Conservation (phyloP, 2,329 filamentous ascomycete genomes). For the Simplicillium aogashimaense region DNA sequence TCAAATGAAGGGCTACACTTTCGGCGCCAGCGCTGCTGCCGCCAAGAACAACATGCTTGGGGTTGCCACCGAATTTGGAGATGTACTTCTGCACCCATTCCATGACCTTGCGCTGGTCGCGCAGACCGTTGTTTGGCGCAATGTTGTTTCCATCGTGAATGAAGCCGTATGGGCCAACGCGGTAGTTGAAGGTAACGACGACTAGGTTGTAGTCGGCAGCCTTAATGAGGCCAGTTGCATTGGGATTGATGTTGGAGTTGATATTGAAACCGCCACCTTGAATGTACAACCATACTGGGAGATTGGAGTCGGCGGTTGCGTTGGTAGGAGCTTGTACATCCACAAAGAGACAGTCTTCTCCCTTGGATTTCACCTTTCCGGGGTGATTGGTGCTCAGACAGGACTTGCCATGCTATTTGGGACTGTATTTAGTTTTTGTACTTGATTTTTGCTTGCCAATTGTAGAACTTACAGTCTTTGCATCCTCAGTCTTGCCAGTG, state of each 20-base stretch:
- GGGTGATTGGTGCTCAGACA: not conserved
- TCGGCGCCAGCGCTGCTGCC: conserved; percentile 49
- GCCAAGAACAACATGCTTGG: conserved; percentile 51
- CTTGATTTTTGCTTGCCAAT: not conserved
- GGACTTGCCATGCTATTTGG: conserved; percentile 1
- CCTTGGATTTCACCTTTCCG: conserved; percentile 8
- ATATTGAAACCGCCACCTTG: conserved; percentile 46
- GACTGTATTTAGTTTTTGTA: not conserved
- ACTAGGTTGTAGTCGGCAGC: conserved; percentile 41
- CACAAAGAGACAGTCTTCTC: conserved; percentile 56
- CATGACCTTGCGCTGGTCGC: conserved; percentile 54
- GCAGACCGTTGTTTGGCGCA: conserved; percentile 48
- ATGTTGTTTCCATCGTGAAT: conserved; percentile 41
- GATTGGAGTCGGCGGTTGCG: conserved; percentile 30
- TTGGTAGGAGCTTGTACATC: conserved; percentile 46
- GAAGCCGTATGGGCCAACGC: conserved; percentile 62
- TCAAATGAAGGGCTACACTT: not conserved
- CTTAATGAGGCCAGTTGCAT: conserved; percentile 45
- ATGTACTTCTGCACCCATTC: conserved; percentile 58
- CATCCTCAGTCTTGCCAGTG: conserved; percentile 5
- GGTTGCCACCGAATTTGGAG: conserved; percentile 52
- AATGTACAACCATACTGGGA: conserved; percentile 48
- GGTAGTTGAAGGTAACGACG: conserved; percentile 61
- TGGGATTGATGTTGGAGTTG: conserved; percentile 32
- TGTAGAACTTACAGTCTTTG: not conserved